Conservation (phyloP, 2,329 filamentous ascomycete species). For the Aureobasidium melanogenum region DNA sequence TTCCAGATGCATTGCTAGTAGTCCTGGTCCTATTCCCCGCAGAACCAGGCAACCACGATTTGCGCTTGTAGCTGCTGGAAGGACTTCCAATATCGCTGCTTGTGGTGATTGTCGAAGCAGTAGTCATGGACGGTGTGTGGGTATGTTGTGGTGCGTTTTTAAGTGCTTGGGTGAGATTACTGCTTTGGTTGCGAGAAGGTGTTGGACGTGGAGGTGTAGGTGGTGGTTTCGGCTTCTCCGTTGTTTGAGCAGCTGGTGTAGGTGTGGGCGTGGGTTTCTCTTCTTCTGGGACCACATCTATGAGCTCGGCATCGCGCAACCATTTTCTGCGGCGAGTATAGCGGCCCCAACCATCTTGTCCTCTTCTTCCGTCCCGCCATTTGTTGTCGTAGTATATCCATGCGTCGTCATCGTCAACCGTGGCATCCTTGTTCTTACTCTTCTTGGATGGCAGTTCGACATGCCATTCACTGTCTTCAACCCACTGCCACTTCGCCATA, state of each 20-base stretch:
- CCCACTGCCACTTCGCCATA: conserved; percentile 68
- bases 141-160: neutral
- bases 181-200: neutral
- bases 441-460: conserved; percentile 55
- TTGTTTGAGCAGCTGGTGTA: neutral
- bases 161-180: conserved; percentile 1
- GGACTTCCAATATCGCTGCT: neutral
- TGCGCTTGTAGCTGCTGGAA: conserved; percentile 11
- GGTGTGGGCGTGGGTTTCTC: neutral
- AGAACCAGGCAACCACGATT: neutral
- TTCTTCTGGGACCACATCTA: conserved; percentile 53
- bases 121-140: neutral
- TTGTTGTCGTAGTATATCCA: conserved; percentile 99
- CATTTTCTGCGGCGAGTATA: conserved; percentile 93
- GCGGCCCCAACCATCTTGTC: conserved; percentile 82
- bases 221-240: neutral
- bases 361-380: conserved; percentile 84
- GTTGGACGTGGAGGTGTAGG: neutral
- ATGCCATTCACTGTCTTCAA: conserved; percentile 73
- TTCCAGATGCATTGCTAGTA: conserved; percentile 5
- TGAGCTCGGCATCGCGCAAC: conserved; percentile 92
- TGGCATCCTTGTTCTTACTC: conserved; percentile 31
- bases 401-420: conserved; percentile 50
- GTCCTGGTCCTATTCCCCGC: neutral
- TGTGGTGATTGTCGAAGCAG: neutral